Evolutionary conservation across 345 rosid genomes (phyloP), one percentile per base, ranked within the genome.

Genomic region (Eutrema heterophyllum): DNA sequence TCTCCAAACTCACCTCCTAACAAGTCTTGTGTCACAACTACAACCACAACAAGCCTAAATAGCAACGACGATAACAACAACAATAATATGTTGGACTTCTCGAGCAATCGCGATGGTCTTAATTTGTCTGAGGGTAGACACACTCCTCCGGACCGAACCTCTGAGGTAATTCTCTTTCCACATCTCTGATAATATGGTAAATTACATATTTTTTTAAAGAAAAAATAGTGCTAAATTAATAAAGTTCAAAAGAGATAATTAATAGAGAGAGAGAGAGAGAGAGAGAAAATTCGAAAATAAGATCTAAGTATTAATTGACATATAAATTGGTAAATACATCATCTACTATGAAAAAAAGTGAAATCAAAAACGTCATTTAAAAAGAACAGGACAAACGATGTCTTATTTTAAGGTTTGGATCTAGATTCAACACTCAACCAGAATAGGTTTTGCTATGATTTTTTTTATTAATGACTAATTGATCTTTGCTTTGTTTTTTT

Each of bases 141-240:
- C 69, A 86, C 88, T 73, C 84, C 82, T 9, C 87, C 85, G 15
- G 94, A 88, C 83, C 89, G 88, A 69, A 83, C 91, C 68, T 81
- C 89, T 38, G 96, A 91, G 91, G 98, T 93, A 58, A 66, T 38
- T 49, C 14, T 71, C 58, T 24, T 69, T 45, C 39, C 14, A 15
- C 16, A 48, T 48, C 18, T 63, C 13, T 54, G 1, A 62, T 46
- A 39, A 21, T 54, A 70, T 39, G 5, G 46, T 38, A 32, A 29
- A 33, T 10, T 6, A 73, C 15, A 30, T 0, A 2, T 3, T 7
- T 7, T 55, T 30, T 51, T 9, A 0, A 21, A 29, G 1, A 2
- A 21, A 21, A 21, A 21, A 21, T 21, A 21, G 24, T 21, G 24
- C 24, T 21, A 21, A 21, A 21, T 21, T 21, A 21, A 21, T 21